Conservation (phyloP, 345 rosid genomes). For the Geranium brycei region DNA sequence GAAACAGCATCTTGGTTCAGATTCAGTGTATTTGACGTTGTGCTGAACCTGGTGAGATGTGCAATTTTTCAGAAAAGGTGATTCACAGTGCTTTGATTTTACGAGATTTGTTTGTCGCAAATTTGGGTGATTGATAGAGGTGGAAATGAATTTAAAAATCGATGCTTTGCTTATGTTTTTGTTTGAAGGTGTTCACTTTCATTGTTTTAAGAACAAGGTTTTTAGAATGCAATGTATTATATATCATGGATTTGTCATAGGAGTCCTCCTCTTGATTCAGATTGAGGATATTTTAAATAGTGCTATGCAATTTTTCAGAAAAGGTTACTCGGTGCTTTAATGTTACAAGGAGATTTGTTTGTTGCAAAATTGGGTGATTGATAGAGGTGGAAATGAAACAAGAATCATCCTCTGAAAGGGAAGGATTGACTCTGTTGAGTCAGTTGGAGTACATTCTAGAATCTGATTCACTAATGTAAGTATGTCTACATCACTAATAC, state of each 20-base stretch:
- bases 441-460: constrained; percentile 48
- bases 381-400: neutral
- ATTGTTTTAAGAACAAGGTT: too few relatives aligned
- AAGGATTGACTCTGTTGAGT: neutral
- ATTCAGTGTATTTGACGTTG: neutral
- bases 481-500: neutral
- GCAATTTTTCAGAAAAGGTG: neutral
- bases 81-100: neutral
- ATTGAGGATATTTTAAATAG: neutral
- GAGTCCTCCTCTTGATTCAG: neutral
- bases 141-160: too few relatives aligned
- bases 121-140: neutral
- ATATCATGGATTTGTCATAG: too few relatives aligned
- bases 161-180: too few relatives aligned
- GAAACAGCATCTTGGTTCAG: neutral
- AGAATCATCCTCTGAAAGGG: neutral
- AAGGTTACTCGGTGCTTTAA: neutral
- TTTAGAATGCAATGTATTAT: too few relatives aligned
- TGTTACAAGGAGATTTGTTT: neutral
- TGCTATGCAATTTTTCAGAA: neutral
- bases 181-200: too few relatives aligned
- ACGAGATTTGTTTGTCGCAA: neutral
- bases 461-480: constrained; percentile 72
- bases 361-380: too few relatives aligned
- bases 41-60: neutral